Evolutionary conservation across 2,329 filamentous ascomycete species (phyloP), one percentile per base, ranked within the genome.

Genomic region (Nectriaceae sp.): DNA sequence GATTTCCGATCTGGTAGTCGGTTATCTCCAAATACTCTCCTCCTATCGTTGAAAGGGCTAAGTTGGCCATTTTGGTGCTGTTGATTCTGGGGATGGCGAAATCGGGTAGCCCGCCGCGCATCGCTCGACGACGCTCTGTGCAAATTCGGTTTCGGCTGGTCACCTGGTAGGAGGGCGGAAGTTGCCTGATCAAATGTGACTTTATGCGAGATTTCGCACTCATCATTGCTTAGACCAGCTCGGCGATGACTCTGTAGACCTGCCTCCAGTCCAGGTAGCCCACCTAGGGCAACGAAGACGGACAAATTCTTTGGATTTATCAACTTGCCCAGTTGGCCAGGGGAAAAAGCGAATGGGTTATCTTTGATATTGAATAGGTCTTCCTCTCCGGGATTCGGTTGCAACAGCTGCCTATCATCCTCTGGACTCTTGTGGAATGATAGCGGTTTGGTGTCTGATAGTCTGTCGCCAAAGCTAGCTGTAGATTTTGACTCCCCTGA

Each of bases 271-370:
- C 89, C 89, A 8, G 71, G 72, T 4, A 93, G 65, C 41, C 89
- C 89, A 46, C 89, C 89, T 3, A 94, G 69, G 5, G 87, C 87
- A 57, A 87, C 83, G 53, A 92, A 90, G 4, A 88, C 89, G 21
- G 81, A 75, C 51, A 89, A 74, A 59, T 79, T 91, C 70, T 94
- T 94, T 1, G 89, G 89, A 54, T 92, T 92, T 43, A 91, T 75
- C 6, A 94, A 72, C 70, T 93, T 93, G 54, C 79, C 85, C 51
- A 96, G 76, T 61, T 94, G 85, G 11, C 91, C 90, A 1, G 88
- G 87, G 3, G 83, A 84, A 64, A 89, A 95, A n/a, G 89, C 90
- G 63, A 95, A 96, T 3, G 84, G 85, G 66, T 92, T 95, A 63
- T 89, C n/a, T n/a, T n/a, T n/a, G n/a, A n/a, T n/a, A n/a, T n/a